These are phyloP conservation scores for Coprinellus micaceus DNA, from an alignment of 768 basidiomycete species.

Conservation along the genomic window DNA sequence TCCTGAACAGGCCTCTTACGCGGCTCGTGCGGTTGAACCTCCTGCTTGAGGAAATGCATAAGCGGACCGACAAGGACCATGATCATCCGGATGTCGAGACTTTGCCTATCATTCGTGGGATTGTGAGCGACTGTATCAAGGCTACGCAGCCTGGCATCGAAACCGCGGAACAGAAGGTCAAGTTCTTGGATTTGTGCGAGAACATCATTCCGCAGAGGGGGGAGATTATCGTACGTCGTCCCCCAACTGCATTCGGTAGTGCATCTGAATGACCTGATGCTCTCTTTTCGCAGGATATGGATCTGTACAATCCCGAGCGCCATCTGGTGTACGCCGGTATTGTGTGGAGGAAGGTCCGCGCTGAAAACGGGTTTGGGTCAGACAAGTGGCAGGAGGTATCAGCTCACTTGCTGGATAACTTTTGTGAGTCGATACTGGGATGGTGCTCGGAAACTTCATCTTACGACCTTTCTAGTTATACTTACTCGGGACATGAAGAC, in stretches of 20 bases:
- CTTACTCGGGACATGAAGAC: conserved; percentile 60
- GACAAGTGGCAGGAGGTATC: conserved; percentile 65
- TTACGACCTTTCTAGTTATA: conserved; percentile 50
- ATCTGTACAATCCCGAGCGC: conserved; percentile 71
- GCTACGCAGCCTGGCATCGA: conserved; percentile 88
- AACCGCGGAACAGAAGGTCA: conserved; percentile 87
- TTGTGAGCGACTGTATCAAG: conserved; percentile 72
- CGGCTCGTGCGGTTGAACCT: conserved; percentile 81
- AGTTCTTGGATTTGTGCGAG: conserved; percentile 79
- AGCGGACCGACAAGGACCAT: conserved; percentile 56
- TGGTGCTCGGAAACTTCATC: no score
- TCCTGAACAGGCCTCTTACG: conserved; percentile 83
- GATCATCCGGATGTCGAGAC: conserved; percentile 80
- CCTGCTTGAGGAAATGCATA: conserved; percentile 65
- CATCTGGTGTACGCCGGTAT: conserved; percentile 66
- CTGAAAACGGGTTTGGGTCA: conserved; percentile 58
- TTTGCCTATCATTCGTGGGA: conserved; percentile 65
- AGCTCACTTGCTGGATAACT: conserved; percentile 72
- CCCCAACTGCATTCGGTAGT: no score
- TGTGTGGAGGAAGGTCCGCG: conserved; percentile 55
- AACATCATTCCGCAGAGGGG: conserved; percentile 70
- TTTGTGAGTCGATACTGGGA: conserved; percentile 57
- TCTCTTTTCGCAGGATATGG: conserved; percentile 61
- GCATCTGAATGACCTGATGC: no score
- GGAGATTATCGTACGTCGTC: conserved; percentile 78